Base-by-base conservation (phyloP, 305 asterid species). In the Solanum hybrid region DNA sequence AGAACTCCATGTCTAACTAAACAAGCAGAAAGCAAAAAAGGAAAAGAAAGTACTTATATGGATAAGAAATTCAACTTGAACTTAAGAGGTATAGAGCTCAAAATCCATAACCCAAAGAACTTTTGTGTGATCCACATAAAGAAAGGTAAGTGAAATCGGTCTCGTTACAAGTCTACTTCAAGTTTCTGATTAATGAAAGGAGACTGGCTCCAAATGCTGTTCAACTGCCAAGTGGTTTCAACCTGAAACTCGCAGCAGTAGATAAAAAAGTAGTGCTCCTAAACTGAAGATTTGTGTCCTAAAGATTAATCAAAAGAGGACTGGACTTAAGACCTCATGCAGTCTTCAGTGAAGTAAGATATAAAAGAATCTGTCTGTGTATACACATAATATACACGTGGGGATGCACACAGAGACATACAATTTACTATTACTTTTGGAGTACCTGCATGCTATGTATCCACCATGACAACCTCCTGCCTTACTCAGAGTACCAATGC, bases 401-500 rank as follows among this genome's bases (percentile, higher is more conserved):
- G 29, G 17, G 2, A 9, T 22, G 60, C 10, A 10, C 87, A 51
- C 31, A 29, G 7, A 17, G 11, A 84, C 6, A 31, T 10, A 84
- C 31, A 31, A 31, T 85, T 32, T 56, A 20, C 46, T 56, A 85
- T 56, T 84, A 66, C 35, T 51, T 84, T 85, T 31, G 64, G 13
- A 78, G 79, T 92, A 96, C 99, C 98, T 96, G 98, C 99, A 94
- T 85, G 99, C 98, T 86, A 97, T 94, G 93, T 96, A 97, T 91
- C 99, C 99, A 80, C 99, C 99, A 78, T 95, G 98, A 94, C 99
- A 97, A 91, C 99, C 99, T n/a, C 97, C 98, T 86, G 99, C 98
- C 92, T 97, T 97, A 92, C 99, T 96, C 89, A 97, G 92, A 88
- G 99, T 97, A 91, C 99, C 99, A 77, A 96, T 89, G 92, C 94